Percentiles rank a stretch among this genome's conserved stretches.
phyloP scores from a whole-genome alignment of 2,329 filamentous ascomycete species.

The Aspergillus ochraceus region DNA sequence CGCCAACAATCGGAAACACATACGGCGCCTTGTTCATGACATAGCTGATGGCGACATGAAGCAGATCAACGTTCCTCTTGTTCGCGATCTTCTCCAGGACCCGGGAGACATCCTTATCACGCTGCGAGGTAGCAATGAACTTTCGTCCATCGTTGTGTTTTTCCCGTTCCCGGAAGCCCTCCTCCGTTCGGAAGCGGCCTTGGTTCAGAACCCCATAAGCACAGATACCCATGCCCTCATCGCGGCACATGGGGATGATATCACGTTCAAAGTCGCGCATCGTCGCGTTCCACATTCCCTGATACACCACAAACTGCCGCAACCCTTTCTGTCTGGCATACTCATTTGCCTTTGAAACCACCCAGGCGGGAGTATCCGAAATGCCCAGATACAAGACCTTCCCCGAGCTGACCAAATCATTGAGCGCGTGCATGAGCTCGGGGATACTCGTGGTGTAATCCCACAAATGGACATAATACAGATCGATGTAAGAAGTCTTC shows the following conservation, averaged over 20 bases:
- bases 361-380: slow-evolving; percentile 69
- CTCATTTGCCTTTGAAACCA: slow-evolving; percentile 50
- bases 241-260: slow-evolving; percentile 65
- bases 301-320: slow-evolving; percentile 69
- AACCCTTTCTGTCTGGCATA: slow-evolving; percentile 68
- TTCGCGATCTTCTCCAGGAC: slow-evolving; percentile 10
- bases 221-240: slow-evolving; percentile 62
- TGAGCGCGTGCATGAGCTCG: slow-evolving; percentile 68
- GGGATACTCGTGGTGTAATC: slow-evolving; percentile 65
- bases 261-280: slow-evolving; percentile 68
- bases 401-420: slow-evolving; percentile 58
- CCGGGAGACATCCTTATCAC: slow-evolving; percentile 8
- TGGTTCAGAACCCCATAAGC: slow-evolving; percentile 50
- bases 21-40: slow-evolving; percentile 48
- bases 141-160: background rate
- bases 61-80: slow-evolving; percentile 4
- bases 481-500: slow-evolving; percentile 38
- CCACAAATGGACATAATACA: slow-evolving; percentile 51
- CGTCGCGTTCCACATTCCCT: slow-evolving; percentile 62
- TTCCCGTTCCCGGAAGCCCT: background rate
- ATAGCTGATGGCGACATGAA: slow-evolving; percentile 49
- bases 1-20: slow-evolving; percentile 56
- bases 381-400: slow-evolving; percentile 70
- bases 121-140: no score
- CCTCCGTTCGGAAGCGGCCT: slow-evolving; percentile 38